Evolutionary conservation across 2,329 filamentous ascomycete species (phyloP).

Genomic region (Nigrospora osmanthi): DNA sequence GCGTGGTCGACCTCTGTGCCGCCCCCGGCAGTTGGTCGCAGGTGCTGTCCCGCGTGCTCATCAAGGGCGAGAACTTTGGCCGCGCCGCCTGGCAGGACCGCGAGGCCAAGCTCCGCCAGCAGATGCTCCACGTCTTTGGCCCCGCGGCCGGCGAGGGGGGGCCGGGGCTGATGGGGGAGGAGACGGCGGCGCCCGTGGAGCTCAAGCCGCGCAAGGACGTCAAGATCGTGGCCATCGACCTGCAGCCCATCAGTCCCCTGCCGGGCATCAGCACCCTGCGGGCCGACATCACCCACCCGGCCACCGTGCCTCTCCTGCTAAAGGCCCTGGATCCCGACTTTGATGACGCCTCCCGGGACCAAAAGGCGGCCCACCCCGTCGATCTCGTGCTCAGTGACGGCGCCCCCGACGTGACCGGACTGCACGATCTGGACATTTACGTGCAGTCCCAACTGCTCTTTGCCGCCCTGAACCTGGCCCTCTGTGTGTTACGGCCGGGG

Average conservation of each 20-base stretch:
- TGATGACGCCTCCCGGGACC: constrained; percentile 35
- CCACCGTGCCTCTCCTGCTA: constrained; percentile 83
- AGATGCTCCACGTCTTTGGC: constrained; percentile 47
- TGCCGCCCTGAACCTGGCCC: constrained; percentile 84
- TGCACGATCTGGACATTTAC: constrained; percentile 97
- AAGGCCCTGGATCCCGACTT: constrained; percentile 72
- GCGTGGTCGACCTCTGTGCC: constrained; percentile 92
- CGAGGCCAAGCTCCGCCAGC: constrained; percentile 56
- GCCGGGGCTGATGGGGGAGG: constrained; percentile 8
- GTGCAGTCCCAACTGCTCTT: constrained; percentile 94
- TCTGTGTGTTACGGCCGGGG: constrained; percentile 85
- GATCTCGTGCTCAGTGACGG: constrained; percentile 94
- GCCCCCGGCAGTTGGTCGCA: constrained; percentile 97
- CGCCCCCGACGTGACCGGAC: constrained; percentile 89
- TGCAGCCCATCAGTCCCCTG: constrained; percentile 91
- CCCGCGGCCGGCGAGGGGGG: constrained; percentile 17
- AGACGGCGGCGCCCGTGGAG: constrained; percentile 15
- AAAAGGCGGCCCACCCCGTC: constrained; percentile 65
- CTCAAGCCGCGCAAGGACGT: constrained; percentile 56
- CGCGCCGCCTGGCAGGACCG: constrained; percentile 81
- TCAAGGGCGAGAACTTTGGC: constrained; percentile 88
- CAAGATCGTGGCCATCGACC: constrained; percentile 90
- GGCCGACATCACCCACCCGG: constrained; percentile 95
- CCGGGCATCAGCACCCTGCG: constrained; percentile 87
- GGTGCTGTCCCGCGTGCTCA: constrained; percentile 85